Conservation (phyloP, 1,139 yeast genomes). For the Pichia inconspicua region DNA sequence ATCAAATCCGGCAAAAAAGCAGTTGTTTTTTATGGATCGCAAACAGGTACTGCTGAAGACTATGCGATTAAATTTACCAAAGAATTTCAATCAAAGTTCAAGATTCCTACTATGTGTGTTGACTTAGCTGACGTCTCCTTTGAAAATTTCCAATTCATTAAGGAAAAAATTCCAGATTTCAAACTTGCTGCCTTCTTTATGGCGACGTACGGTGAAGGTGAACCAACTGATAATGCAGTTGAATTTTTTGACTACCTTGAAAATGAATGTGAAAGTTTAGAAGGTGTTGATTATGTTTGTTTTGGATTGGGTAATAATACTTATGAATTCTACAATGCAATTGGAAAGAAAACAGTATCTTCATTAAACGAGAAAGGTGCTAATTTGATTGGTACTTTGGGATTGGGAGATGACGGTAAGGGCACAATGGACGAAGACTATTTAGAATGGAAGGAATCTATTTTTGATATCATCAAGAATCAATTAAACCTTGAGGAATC, state of each 20-base stretch:
- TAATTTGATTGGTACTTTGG: slow-evolving; percentile 58
- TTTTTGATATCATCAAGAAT: slow-evolving; percentile 60
- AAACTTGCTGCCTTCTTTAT: slow-evolving; percentile 62
- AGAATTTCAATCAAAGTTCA: slow-evolving; percentile 77
- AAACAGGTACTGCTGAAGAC: slow-evolving; percentile 99
- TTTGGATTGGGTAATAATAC: slow-evolving; percentile 93
- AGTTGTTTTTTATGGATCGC: slow-evolving; percentile 84
- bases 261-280: slow-evolving; percentile 52
- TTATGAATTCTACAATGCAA: slow-evolving; percentile 82
- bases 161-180: slow-evolving; percentile 35
- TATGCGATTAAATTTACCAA: slow-evolving; percentile 86
- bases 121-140: slow-evolving; percentile 82
- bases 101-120: slow-evolving; percentile 75
- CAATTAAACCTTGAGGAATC: slow-evolving; percentile 64
- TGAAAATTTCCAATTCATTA: slow-evolving; percentile 56
- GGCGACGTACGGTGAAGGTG: slow-evolving; percentile 98
- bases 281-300: slow-evolving; percentile 59
- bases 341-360: slow-evolving; percentile 53
- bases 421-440: slow-evolving; percentile 96
- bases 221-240: slow-evolving; percentile 89
- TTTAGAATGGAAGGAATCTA: slow-evolving; percentile 81
- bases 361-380: slow-evolving; percentile 62
- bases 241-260: slow-evolving; percentile 59
- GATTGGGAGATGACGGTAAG: slow-evolving; percentile 91
- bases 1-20: slow-evolving; percentile 63